Conservation (phyloP, 108 stramenopile species). For the Ochromonas danica region DNA sequence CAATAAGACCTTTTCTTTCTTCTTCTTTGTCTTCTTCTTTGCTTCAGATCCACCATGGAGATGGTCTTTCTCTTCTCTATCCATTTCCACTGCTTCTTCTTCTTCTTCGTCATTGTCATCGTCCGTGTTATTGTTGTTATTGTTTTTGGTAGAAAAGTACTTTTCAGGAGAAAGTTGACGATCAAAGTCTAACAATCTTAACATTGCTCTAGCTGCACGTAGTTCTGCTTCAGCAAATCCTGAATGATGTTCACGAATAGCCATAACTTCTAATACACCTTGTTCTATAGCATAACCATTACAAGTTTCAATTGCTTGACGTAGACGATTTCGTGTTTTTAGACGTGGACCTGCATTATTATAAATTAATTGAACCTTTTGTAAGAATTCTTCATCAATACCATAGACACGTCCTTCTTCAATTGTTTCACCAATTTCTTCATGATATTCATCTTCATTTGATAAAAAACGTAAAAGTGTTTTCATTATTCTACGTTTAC, state of each 20-base stretch:
- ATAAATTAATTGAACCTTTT: background rate
- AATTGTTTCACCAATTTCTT: constrained; percentile 11
- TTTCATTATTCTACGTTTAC: constrained; percentile 9
- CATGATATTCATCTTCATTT: constrained; percentile 18
- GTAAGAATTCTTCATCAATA: constrained; percentile 23
- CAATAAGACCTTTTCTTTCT: background rate
- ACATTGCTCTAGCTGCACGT: constrained; percentile 21
- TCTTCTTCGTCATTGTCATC: background rate
- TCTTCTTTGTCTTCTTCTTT: background rate
- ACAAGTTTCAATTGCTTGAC: background rate
- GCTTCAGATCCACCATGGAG: background rate
- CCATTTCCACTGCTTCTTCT: no score
- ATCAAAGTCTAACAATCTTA: constrained; percentile 28
- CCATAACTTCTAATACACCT: constrained; percentile 18
- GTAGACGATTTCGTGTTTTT: constrained; percentile 3
- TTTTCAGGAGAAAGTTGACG: background rate
- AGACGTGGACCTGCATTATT: constrained; percentile 27
- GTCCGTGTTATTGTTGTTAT: background rate
- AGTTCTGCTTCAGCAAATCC: constrained; percentile 21
- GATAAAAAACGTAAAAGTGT: background rate
- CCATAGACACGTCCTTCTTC: background rate
- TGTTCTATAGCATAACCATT: background rate
- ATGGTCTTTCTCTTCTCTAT: no score
- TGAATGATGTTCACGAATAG: background rate
- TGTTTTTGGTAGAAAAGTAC: background rate